Conservation (phyloP, 768 basidiomycete genomes). For the Macrolepiota albuminosa region DNA sequence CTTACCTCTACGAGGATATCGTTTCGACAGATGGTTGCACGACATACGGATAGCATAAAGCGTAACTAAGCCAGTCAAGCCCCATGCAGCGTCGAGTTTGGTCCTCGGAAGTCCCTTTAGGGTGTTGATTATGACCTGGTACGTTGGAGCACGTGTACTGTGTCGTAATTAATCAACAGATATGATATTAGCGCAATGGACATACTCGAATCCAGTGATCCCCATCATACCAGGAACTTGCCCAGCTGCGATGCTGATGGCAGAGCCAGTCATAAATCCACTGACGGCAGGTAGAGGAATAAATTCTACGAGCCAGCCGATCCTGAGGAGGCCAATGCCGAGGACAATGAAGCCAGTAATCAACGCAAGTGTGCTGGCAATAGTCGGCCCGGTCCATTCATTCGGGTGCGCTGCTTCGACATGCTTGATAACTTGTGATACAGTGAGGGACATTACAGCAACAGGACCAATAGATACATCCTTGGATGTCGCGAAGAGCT, state of each 20-base stretch:
- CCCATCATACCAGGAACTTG: constrained; percentile 92
- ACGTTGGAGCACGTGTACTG: constrained; percentile 84
- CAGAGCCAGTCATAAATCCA: constrained; percentile 98
- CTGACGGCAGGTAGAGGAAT: constrained; percentile 83
- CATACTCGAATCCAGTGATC: constrained; percentile 77
- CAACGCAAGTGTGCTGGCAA: constrained; percentile 82
- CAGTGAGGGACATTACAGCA: constrained; percentile 94
- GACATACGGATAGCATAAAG: constrained; percentile 65
- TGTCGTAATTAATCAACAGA: constrained; percentile 3
- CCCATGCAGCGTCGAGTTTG: constrained; percentile 84
- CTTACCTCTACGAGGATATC: constrained; percentile 61
- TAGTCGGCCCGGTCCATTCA: constrained; percentile 63
- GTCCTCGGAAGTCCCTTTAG: constrained; percentile 75
- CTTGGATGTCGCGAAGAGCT: constrained; percentile 96
- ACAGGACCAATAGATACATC: constrained; percentile 99
- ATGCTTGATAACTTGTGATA: constrained; percentile 71
- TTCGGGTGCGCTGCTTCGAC: constrained; percentile 51
- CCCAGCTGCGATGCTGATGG: constrained; percentile 82
- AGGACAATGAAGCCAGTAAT: constrained; percentile 90
- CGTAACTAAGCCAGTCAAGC: constrained; percentile 65
- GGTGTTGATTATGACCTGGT: constrained; percentile 87
- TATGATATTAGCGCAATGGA: not conserved
- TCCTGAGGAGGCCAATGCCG: constrained; percentile 79
- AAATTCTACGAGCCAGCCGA: constrained; percentile 96
- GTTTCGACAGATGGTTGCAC: constrained; percentile 46